Evolutionary conservation across 768 basidiomycete genomes (phyloP).

Genomic region (Pleurotus tuoliensis): DNA sequence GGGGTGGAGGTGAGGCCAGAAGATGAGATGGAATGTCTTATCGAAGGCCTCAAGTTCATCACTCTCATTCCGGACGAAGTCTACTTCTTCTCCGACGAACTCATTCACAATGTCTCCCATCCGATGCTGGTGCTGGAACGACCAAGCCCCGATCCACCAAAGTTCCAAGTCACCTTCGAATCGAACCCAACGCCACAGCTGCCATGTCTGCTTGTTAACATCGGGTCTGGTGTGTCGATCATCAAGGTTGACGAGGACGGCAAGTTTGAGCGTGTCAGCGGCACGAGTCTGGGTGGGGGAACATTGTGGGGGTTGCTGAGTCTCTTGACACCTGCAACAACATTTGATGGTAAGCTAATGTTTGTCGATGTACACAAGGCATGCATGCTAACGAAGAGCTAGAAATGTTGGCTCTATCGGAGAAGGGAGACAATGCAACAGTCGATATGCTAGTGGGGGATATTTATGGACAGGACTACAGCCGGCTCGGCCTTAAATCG

Average conservation of each 20-base stretch:
- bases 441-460: slow-evolving; percentile 99
- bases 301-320: slow-evolving; percentile 96
- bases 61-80: slow-evolving; percentile 95
- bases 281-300: slow-evolving; percentile 95
- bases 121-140: slow-evolving; percentile 51
- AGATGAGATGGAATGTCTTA: slow-evolving; percentile 99
- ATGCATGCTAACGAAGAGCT: slow-evolving; percentile 10
- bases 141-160: slow-evolving; percentile 88
- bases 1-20: slow-evolving; percentile 84
- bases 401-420: slow-evolving; percentile 97
- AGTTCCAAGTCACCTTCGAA: slow-evolving; percentile 86
- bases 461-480: slow-evolving; percentile 98
- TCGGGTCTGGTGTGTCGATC: slow-evolving; percentile 95
- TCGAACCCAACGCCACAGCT: slow-evolving; percentile 80
- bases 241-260: slow-evolving; percentile 97
- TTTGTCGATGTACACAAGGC: not conserved
- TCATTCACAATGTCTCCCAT: slow-evolving; percentile 67
- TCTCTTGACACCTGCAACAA: slow-evolving; percentile 89
- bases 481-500: slow-evolving; percentile 91
- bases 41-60: slow-evolving; percentile 94
- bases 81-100: slow-evolving; percentile 97
- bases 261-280: slow-evolving; percentile 92
- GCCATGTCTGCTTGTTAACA: slow-evolving; percentile 96
- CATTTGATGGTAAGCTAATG: slow-evolving; percentile 80
- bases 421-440: slow-evolving; percentile 86